Base-by-base conservation (phyloP, 805 yeast species). In the Suhomyces xylopsoci region DNA sequence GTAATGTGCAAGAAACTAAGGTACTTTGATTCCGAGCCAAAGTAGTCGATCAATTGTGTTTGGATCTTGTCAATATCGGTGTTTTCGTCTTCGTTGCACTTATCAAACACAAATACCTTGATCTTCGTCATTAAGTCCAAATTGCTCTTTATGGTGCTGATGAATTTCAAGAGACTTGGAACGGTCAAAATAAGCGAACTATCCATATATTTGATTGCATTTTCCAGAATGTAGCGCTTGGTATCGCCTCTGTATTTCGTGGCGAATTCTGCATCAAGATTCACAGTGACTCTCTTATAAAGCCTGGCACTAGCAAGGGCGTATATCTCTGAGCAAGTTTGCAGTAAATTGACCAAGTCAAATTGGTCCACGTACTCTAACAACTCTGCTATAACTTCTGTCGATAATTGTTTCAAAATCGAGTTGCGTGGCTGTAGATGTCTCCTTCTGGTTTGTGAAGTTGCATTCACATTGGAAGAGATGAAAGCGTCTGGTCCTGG, bases 41-140 rank as follows among this genome's bases (percentile, higher is more conserved):
- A 66, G 45, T 63, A 65, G 7, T 60, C 65, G 19, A 67, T 61
- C 9, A 68, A 51, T 15, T 62, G 52, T 34, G 56, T 53, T 55
- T 70, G 74, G 15, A 67, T 46, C 28, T 17, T 19, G 47, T 51
- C 51, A 9, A 63, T 51, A 36, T 55, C 58, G 19, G 43, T 25
- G 22, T 30, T 40, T 10, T 46, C 51, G 42, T 50, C 52, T 10
- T 58, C 38, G 49, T 59, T 53, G 57, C 74, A 69, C 51, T 69
- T 69, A 54, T 69, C 75, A 57, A 71, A 70, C 17, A 69, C 64
- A 49, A 71, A 69, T 50, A 55, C 68, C 52, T 60, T 59, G 48
- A 71, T 56, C 20, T 58, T 57, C 17, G 58, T 62, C 7, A 68
- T 47, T 48, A 67, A 57, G 5, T 30, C 25, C 3, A 57, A 58